These are phyloP conservation scores for Ceratobasidium sp. DNA, from an alignment of 1,284 basidiomycete species.

Conservation along the genomic window DNA sequence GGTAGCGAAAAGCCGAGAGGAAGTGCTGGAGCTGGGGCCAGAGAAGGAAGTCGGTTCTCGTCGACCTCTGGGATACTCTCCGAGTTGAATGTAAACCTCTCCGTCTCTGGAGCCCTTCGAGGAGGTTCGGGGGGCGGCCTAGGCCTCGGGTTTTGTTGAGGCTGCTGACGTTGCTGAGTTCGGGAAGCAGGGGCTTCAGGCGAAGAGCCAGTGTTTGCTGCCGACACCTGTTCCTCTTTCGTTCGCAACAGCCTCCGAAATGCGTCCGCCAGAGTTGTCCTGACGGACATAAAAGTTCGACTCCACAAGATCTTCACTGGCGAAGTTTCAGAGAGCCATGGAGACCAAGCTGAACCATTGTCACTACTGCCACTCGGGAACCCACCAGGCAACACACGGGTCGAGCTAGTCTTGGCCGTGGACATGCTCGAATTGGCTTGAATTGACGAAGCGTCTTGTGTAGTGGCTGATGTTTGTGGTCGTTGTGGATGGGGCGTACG, in stretches of 20 bases:
- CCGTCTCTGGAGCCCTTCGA: too few species aligned
- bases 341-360: background rate
- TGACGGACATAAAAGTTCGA: conserved; percentile 21
- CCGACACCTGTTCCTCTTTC: background rate
- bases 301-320: conserved; percentile 18
- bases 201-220: background rate
- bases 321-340: conserved; percentile 14
- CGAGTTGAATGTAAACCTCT: background rate
- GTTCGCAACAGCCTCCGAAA: background rate
- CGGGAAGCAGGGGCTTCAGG: background rate
- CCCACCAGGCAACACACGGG: conserved; percentile 17
- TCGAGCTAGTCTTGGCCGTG: conserved; percentile 1
- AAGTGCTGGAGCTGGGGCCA: background rate
- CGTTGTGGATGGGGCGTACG: background rate
- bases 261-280: conserved; percentile 23
- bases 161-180: background rate
- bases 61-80: background rate
- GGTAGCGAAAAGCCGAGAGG: too few species aligned
- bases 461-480: background rate
- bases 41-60: background rate
- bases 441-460: background rate
- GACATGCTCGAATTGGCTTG: conserved; percentile 29
- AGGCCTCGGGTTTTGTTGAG: background rate
- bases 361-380: background rate
- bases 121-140: background rate